Base-by-base conservation (phyloP, 371 early-diverging fungal genomes). In the Mortierella sp. region DNA sequence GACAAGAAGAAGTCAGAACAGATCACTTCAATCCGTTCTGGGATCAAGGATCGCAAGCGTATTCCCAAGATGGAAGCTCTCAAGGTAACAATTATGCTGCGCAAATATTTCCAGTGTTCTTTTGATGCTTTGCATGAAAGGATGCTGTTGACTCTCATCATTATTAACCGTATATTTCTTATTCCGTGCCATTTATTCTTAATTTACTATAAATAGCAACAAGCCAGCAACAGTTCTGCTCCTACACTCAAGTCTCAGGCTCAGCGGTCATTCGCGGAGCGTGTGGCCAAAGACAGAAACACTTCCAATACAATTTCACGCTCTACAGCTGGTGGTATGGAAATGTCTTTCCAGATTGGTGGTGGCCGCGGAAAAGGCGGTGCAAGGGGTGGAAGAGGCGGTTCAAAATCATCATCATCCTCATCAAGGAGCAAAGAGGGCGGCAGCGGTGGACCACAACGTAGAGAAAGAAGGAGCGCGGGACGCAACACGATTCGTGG, bases 281-380 rank as follows among this genome's bases (percentile, higher is more conserved):
- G 83, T 43, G 71, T 83, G 42, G 66, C 72, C 61, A 67, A 62
- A 47, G 76, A 83, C 65, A 61, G 49, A 61, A 64, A 42, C 60
- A 45, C 60, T 12, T 53, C 45, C 59, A 69, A 87, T 53, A 84
- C 84, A 22, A 72, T 88, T 55, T 87, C 90, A 47, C 88, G 90
- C 34, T 88, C 90, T 61, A 86, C 89, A 45, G 76, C 86, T 66
- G 90, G 90, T 71, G 90, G 89, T 40, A 88, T 89, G 89, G 90
- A 90, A 65, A 90, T 90, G 90, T 84, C 89, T 1, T 90, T 90
- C 75, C 64, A 45, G 19, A 34, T 77, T 34, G 77, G 77, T 1
- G 65, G 66, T 12, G 63, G 68, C 31, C 67, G 68, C 19, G 72
- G 78, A 15, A 72, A 49, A 61, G 63, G 43, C n/a, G 68, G 77